phyloP scores from a whole-genome alignment of 1,284 basidiomycete genomes.

The Cerioporus squamosus region DNA sequence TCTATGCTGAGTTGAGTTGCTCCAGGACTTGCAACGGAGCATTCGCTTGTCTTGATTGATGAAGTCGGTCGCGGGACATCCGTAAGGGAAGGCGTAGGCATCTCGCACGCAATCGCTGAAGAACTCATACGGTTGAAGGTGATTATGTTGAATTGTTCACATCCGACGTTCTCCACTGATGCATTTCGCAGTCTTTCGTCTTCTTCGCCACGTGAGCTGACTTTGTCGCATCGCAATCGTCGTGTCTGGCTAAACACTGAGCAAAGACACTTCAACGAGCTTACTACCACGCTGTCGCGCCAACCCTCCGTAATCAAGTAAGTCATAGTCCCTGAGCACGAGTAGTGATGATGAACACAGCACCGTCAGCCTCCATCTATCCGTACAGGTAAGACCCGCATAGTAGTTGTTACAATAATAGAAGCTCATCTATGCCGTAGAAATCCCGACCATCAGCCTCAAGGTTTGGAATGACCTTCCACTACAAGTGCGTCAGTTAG shows the following conservation, averaged over 20 bases:
- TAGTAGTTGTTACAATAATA: background rate
- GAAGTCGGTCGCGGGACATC: constrained; percentile 92
- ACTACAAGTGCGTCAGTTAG: constrained; percentile 64
- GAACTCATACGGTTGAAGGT: constrained; percentile 79
- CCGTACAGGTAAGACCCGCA: constrained; percentile 69
- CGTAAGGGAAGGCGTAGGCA: constrained; percentile 84
- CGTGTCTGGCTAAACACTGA: background rate
- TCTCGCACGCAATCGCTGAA: constrained; percentile 93
- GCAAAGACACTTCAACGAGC: constrained; percentile 73
- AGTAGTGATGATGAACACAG: background rate
- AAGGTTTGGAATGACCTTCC: constrained; percentile 73
- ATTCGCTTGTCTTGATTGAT: constrained; percentile 85
- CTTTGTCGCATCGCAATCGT: background rate
- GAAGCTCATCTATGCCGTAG: constrained; percentile 35
- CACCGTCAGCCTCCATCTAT: constrained; percentile 72
- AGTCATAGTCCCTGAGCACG: constrained; percentile 26
- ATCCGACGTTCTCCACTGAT: background rate
- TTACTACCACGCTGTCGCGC: constrained; percentile 70
- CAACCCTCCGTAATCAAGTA: constrained; percentile 79
- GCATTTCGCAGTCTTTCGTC: constrained; percentile 67
- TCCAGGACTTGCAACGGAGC: constrained; percentile 73
- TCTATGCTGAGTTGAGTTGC: background rate
- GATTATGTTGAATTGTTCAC: constrained; percentile 8
- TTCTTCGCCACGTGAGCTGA: constrained; percentile 84
- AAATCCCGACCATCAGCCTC: constrained; percentile 53